Evolutionary conservation across 2,329 filamentous ascomycete genomes (phyloP).

Genomic region (Nothophaeocryptopus gaeumannii): DNA sequence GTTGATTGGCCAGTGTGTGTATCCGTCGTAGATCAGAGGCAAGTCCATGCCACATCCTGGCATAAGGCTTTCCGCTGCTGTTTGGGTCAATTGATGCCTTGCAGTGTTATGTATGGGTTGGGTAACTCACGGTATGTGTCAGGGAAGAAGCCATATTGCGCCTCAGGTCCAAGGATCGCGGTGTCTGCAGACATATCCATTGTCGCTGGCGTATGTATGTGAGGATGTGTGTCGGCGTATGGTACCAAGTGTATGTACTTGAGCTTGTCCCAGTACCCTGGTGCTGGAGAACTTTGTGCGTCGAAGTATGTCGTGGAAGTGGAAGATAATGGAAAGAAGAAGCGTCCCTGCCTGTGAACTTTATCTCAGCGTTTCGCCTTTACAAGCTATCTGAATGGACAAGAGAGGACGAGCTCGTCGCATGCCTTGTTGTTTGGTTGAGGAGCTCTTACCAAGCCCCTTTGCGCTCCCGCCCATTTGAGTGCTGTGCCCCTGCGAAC

Average conservation of each 20-base stretch:
- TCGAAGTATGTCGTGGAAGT: neutral
- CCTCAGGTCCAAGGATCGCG: constrained; percentile 2
- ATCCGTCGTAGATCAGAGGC: neutral
- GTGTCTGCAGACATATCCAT: constrained; percentile 8
- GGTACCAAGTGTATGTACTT: no score
- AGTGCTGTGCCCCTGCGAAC: constrained; percentile 1
- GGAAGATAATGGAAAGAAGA: no score
- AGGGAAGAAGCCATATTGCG: constrained; percentile 4
- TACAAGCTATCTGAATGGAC: no score
- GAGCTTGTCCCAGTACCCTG: neutral
- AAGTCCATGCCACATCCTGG: constrained; percentile 6
- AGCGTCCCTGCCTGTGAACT: no score
- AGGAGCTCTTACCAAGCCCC: no score
- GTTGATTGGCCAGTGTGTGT: constrained; percentile 4
- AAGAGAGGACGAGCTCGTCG: no score
- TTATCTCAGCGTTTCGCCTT: no score
- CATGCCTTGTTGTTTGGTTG: no score
- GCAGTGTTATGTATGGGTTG: neutral
- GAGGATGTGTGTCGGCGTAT: neutral
- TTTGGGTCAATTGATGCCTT: neutral
- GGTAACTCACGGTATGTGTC: constrained; percentile 1
- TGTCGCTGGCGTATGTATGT: neutral
- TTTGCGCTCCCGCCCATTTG: no score
- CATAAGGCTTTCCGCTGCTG: constrained; percentile 4
- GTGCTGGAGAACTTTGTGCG: constrained; percentile 1